Evolutionary conservation across 2,329 filamentous ascomycete genomes (phyloP).

Genomic region (Fusarium tricinctum): DNA sequence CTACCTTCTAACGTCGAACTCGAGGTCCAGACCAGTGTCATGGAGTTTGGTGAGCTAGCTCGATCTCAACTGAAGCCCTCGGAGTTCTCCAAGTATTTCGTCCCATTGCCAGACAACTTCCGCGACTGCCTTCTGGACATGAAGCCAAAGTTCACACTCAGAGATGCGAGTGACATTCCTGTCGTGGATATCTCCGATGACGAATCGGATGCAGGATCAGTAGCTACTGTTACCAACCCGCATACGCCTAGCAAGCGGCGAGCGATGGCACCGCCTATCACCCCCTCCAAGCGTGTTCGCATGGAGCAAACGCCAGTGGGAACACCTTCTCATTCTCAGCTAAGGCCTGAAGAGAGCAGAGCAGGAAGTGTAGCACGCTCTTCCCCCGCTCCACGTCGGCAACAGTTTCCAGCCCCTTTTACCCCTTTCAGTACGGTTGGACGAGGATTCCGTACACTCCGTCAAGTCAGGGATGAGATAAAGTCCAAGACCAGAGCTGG

Average conservation of each 20-base stretch:
- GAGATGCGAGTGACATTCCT: conserved; percentile 54
- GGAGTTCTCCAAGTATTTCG: conserved; percentile 61
- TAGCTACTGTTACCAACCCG: conserved; percentile 35
- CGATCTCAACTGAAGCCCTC: conserved; percentile 64
- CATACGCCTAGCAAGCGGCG: conserved; percentile 52
- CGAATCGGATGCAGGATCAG: conserved; percentile 55
- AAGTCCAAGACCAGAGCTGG: conserved; percentile 67
- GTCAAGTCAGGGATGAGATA: conserved; percentile 68
- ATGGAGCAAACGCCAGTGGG: conserved; percentile 36
- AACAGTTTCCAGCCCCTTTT: conserved; percentile 56
- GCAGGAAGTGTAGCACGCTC: conserved; percentile 35
- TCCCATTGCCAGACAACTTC: conserved; percentile 66
- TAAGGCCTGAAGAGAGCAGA: conserved; percentile 59
- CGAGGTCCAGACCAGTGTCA: conserved; percentile 72
- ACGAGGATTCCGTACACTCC: conserved; percentile 61
- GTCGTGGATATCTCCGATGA: conserved; percentile 58
- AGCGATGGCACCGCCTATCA: conserved; percentile 46
- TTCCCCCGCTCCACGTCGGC: conserved; percentile 27
- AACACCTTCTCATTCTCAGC: conserved; percentile 32
- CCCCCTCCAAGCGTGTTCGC: conserved; percentile 55
- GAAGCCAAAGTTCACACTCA: conserved; percentile 63
- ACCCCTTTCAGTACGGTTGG: conserved; percentile 57
- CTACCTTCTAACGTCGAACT: conserved; percentile 77
- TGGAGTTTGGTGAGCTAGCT: conserved; percentile 66
- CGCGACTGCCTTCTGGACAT: conserved; percentile 60